Conservation (phyloP, 2,329 filamentous ascomycete species). For the Gaeumannomyces sp. region DNA sequence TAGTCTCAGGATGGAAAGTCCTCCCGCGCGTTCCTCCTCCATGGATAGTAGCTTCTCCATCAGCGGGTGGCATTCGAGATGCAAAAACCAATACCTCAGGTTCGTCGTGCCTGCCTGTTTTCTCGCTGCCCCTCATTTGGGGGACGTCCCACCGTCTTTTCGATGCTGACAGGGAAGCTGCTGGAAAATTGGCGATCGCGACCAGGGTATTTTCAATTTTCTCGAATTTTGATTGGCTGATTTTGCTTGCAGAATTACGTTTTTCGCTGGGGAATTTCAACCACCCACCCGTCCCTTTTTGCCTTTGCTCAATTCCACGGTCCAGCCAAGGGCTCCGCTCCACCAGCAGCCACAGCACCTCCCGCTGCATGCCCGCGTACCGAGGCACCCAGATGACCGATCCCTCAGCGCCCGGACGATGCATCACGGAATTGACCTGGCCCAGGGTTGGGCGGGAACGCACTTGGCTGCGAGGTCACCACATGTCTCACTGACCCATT, state of each 20-base stretch:
- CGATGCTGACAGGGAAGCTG: not conserved
- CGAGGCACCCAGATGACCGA: not conserved
- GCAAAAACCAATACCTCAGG: not conserved
- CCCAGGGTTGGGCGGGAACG: not conserved
- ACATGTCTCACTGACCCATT: not conserved
- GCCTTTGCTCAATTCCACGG: not conserved
- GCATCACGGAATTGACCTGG: not conserved
- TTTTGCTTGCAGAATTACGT: conserved; percentile 1
- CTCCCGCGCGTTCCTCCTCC: not conserved
- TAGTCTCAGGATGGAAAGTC: not conserved
- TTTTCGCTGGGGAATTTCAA: not conserved
- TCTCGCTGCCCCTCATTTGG: not conserved
- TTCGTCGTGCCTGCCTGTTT: not conserved
- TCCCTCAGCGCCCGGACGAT: not conserved
- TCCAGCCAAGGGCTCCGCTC: not conserved
- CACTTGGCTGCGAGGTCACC: not conserved
- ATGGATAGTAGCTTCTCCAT: too few species aligned
- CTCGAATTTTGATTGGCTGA: conserved; percentile 27
- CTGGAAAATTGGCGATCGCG: too few species aligned
- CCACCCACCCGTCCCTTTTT: not conserved
- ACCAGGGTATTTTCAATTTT: conserved; percentile 14
- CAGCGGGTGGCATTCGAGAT: not conserved
- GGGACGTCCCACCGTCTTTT: not conserved
- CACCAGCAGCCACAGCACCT: not conserved
- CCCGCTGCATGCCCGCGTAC: not conserved